Conservation (phyloP, 768 basidiomycete species). For the Sporobolomyces roseus region DNA sequence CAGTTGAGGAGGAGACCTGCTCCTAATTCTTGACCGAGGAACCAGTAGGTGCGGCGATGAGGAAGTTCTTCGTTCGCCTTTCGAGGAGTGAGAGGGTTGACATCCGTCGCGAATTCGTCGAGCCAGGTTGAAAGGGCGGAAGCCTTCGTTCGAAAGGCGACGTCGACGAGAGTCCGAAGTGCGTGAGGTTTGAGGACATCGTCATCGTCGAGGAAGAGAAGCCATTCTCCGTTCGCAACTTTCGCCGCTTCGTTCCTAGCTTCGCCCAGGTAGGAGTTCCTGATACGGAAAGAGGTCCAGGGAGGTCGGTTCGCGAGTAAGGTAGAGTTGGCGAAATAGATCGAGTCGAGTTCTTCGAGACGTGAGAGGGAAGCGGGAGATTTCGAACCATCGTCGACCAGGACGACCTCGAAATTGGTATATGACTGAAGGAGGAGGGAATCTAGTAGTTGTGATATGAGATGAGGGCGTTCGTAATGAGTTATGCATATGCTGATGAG, state of each 20-base stretch:
- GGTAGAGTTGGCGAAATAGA: slow-evolving; percentile 20
- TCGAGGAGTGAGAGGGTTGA: slow-evolving; percentile 25
- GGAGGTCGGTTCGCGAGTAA: background rate
- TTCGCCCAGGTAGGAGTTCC: slow-evolving; percentile 40
- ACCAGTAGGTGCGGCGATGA: slow-evolving; percentile 39
- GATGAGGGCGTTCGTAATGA: slow-evolving; percentile 38
- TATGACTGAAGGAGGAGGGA: slow-evolving; percentile 30
- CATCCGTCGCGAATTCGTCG: slow-evolving; percentile 38
- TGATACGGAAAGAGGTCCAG: slow-evolving; percentile 21
- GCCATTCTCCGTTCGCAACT: slow-evolving; percentile 3
- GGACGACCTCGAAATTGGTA: slow-evolving; percentile 32
- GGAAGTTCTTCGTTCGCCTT: slow-evolving; percentile 5
- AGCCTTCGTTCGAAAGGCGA: slow-evolving; percentile 13
- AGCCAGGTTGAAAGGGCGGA: slow-evolving; percentile 39
- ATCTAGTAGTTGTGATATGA: slow-evolving; percentile 35
- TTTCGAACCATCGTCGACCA: slow-evolving; percentile 39
- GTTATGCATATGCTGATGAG: slow-evolving; percentile 38
- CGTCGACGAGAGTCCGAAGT: slow-evolving; percentile 26
- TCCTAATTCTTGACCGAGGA: slow-evolving; percentile 33
- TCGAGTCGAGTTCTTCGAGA: slow-evolving; percentile 12
- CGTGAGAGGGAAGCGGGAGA: background rate
- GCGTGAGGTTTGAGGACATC: slow-evolving; percentile 42
- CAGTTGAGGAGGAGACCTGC: slow-evolving; percentile 34
- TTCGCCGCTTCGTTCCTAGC: slow-evolving; percentile 33
- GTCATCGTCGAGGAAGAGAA: slow-evolving; percentile 43